These are phyloP conservation scores for Ramaria sp. DNA, from an alignment of 768 basidiomycete species.

Conservation along the genomic window DNA sequence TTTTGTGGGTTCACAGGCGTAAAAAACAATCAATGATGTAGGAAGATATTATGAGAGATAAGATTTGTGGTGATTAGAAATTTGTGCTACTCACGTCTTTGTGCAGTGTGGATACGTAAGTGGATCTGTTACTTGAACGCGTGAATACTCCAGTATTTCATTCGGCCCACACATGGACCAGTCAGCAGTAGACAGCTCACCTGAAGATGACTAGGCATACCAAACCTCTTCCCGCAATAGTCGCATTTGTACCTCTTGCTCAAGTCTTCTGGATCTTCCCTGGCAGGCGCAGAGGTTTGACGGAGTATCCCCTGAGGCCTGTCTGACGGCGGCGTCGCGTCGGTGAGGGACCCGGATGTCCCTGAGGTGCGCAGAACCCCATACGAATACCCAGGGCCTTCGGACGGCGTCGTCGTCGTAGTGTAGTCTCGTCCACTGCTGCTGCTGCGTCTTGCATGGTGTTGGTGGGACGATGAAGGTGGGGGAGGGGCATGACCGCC, in stretches of 20 bases:
- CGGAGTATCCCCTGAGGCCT: constrained; percentile 5
- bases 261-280: not conserved
- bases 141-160: too few relatives aligned
- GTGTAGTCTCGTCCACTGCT: not conserved
- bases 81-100: constrained; percentile 1
- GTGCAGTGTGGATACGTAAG: not conserved
- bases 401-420: too few relatives aligned
- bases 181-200: not conserved
- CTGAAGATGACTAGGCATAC: constrained; percentile 6
- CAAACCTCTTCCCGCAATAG: constrained; percentile 8
- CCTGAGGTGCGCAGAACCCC: constrained; percentile 2
- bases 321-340: not conserved
- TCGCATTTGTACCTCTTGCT: constrained; percentile 5
- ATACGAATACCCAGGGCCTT: not conserved
- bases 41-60: not conserved
- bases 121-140: too few relatives aligned
- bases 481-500: too few relatives aligned
- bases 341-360: not conserved
- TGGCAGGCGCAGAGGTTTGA: not conserved
- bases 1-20: not conserved
- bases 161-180: too few relatives aligned
- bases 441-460: not conserved
- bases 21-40: not conserved
- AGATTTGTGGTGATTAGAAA: too few relatives aligned
- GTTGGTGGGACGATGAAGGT: not conserved